Conservation (phyloP, 176 grass and related monocot species). For the Olyra latifolia region DNA sequence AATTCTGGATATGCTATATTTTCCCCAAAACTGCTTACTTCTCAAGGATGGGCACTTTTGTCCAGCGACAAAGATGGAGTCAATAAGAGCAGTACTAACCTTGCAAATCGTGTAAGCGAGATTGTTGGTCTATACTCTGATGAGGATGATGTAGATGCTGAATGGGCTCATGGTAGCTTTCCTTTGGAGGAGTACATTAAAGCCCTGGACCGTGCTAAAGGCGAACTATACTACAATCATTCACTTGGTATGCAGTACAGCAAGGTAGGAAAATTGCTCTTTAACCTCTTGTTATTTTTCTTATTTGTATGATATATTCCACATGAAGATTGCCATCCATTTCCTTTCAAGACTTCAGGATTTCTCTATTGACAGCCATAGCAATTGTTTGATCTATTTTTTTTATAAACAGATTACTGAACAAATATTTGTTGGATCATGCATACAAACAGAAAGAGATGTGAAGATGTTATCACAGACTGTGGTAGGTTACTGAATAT, state of each 20-base stretch:
- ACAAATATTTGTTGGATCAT: conserved; percentile 95
- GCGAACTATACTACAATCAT: conserved; percentile 96
- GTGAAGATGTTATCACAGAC: conserved; percentile 79
- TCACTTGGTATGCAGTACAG: conserved; percentile 94
- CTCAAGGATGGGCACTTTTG: conserved; percentile 63
- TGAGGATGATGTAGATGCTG: conserved; percentile 54
- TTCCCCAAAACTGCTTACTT: conserved; percentile 68
- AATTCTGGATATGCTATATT: conserved; percentile 81
- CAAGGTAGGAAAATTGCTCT: conserved; percentile 51
- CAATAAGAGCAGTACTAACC: conserved; percentile 35
- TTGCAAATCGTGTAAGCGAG: conserved; percentile 52
- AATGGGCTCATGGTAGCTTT: conserved; percentile 94
- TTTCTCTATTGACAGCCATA: neutral
- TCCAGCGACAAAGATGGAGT: conserved; percentile 48
- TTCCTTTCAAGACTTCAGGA: conserved; percentile 11
- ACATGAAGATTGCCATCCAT: neutral
- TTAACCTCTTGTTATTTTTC: neutral
- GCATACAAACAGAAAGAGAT: conserved; percentile 92
- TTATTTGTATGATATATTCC: neutral
- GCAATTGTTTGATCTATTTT: neutral
- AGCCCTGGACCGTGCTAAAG: conserved; percentile 90
- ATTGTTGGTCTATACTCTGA: conserved; percentile 72
- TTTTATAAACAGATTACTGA: conserved; percentile 68
- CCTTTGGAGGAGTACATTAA: conserved; percentile 97
- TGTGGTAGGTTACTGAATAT: conserved; percentile 57